These are phyloP conservation scores for Tillandsia leiboldiana DNA, from an alignment of 176 grass and related monocot species.

Conservation along the genomic window DNA sequence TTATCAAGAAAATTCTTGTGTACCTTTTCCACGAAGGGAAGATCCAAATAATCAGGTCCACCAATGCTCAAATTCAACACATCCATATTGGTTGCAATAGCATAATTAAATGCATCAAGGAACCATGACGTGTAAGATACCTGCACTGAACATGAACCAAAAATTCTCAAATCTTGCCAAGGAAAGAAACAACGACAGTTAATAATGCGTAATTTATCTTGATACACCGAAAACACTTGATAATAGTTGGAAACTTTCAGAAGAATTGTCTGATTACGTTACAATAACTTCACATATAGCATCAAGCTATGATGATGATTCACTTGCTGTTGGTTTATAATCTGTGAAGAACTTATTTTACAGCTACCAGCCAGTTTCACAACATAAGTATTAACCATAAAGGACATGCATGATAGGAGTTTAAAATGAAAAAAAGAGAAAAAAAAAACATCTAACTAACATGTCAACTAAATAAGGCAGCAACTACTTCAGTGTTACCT, in stretches of 20 bases:
- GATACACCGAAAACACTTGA: not conserved
- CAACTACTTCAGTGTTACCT: slow-evolving; percentile 46
- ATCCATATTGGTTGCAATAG: slow-evolving; percentile 91
- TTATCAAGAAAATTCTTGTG: not conserved
- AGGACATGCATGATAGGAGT: not conserved
- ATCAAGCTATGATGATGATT: not conserved
- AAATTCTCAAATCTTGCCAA: slow-evolving; percentile 74
- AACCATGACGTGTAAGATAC: slow-evolving; percentile 99
- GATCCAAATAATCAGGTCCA: slow-evolving; percentile 92
- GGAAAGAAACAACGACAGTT: slow-evolving; percentile 1
- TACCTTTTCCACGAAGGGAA: slow-evolving; percentile 99
- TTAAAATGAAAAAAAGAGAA: not conserved
- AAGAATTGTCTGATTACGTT: not conserved
- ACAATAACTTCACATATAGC: not conserved
- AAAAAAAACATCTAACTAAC: not conserved
- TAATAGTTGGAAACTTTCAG: no score
- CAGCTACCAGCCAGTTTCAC: not conserved
- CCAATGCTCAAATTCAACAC: slow-evolving; percentile 97
- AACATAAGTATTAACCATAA: not conserved
- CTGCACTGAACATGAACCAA: slow-evolving; percentile 76
- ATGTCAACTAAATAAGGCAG: not conserved
- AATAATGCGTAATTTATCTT: not conserved
- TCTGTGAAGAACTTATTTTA: not conserved
- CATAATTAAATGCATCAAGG: slow-evolving; percentile 99
- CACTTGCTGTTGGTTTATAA: not conserved